A percentile compares a stretch with the other conserved stretches of the same genome.
Conservation (phyloP, 345 rosid genomes). For the Arabidopsis thaliana region DNA sequence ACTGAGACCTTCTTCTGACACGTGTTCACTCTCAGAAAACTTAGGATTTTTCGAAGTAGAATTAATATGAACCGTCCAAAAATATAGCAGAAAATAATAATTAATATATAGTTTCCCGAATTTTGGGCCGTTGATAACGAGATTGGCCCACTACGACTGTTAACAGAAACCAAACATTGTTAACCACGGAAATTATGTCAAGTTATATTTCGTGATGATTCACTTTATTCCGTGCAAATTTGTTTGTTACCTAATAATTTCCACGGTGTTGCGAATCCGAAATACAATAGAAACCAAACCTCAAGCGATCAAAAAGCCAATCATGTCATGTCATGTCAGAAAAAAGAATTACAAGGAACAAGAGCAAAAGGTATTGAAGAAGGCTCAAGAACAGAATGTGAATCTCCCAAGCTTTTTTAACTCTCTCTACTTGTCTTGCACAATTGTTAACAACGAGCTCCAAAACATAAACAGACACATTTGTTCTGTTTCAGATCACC, state of each 20-base stretch:
- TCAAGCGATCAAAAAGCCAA: slow-evolving; percentile 39
- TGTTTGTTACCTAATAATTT: too few relatives aligned
- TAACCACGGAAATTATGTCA: neutral
- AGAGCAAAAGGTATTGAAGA: neutral
- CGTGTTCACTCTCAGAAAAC: slow-evolving; percentile 20
- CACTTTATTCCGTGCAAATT: too few relatives aligned
- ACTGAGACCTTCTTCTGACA: slow-evolving; percentile 26
- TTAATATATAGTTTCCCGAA: neutral
- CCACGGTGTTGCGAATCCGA: slow-evolving; percentile 4
- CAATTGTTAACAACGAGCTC: slow-evolving; percentile 15
- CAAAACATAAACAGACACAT: slow-evolving; percentile 69
- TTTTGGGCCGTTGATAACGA: slow-evolving; percentile 4
- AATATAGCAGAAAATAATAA: neutral
- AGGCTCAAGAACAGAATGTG: neutral
- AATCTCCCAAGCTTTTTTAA: slow-evolving; percentile 17
- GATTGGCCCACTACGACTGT: neutral
- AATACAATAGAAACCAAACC: slow-evolving; percentile 20
- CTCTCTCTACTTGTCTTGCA: neutral
- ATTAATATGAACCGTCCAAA: slow-evolving; percentile 32
- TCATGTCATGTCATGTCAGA: neutral
- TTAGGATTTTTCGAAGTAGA: neutral
- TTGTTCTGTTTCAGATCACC: slow-evolving; percentile 61
- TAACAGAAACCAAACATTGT: neutral
- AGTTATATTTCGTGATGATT: too few relatives aligned
- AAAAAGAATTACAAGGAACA: neutral